These are phyloP conservation scores for Tetrastigma voinierianum DNA, from an alignment of 164 flowering plant genomes.

Conservation along the genomic window DNA sequence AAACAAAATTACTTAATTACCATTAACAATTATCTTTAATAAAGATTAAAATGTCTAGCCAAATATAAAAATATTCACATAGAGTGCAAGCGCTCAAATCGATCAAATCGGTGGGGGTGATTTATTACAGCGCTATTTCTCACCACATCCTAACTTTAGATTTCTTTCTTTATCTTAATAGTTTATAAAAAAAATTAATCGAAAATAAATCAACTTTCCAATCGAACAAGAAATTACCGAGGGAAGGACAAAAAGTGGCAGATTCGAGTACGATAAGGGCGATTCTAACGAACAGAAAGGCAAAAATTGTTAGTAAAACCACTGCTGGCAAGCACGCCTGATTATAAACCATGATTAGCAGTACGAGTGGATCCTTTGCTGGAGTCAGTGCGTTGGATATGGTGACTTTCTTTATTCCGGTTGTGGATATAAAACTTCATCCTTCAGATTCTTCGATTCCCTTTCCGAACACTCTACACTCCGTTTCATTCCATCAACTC, in stretches of 20 bases:
- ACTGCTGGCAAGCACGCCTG: conserved; percentile 39
- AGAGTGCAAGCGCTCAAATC: no score
- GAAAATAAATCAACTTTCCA: neutral
- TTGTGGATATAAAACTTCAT: conserved; percentile 59
- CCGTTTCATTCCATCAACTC: conserved; percentile 15
- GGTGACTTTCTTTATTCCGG: conserved; percentile 38
- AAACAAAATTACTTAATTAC: no score
- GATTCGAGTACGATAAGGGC: conserved; percentile 61
- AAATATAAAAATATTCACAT: no score
- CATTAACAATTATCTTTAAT: no score
- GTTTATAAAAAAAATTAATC: neutral
- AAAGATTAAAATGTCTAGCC: no score
- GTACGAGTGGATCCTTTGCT: conserved; percentile 26
- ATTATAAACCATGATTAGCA: conserved; percentile 31
- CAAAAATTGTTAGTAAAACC: conserved; percentile 40
- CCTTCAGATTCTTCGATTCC: neutral
- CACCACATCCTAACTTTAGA: no score
- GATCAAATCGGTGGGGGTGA: no score
- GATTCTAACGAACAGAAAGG: conserved; percentile 59
- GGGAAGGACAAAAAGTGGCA: conserved; percentile 47
- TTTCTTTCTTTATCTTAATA: no score
- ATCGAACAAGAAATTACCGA: conserved; percentile 27
- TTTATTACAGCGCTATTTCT: no score
- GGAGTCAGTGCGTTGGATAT: conserved; percentile 20
- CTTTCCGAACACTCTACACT: neutral